Conservation (phyloP, 768 basidiomycete species). For the Leccinum pellstonianum region DNA sequence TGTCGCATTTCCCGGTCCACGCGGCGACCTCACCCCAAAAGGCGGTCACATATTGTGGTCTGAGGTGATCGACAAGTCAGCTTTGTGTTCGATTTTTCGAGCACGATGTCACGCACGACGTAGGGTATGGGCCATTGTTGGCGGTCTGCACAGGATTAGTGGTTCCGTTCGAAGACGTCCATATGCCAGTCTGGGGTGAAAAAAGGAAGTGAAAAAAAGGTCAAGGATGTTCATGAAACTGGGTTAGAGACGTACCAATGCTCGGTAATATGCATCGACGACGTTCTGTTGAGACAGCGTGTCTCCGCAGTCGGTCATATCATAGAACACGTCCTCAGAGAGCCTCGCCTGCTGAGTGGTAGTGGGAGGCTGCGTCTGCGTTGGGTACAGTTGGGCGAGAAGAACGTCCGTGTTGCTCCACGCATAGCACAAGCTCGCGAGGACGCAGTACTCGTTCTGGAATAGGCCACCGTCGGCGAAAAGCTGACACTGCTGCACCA, state of each 20-base stretch:
- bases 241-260: slow-evolving; percentile 11
- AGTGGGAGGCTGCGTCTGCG: slow-evolving; percentile 4
- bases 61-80: slow-evolving; percentile 1
- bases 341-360: slow-evolving; percentile 14
- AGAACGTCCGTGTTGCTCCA: slow-evolving; percentile 23
- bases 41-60: slow-evolving; percentile 19
- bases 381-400: slow-evolving; percentile 13
- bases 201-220: neutral
- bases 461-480: slow-evolving; percentile 24
- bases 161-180: slow-evolving; percentile 5
- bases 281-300: slow-evolving; percentile 23
- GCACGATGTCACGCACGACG: slow-evolving; percentile 10
- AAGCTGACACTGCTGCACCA: slow-evolving; percentile 16
- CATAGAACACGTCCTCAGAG: slow-evolving; percentile 20
- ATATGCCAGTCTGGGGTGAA: slow-evolving; percentile 16
- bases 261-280: slow-evolving; percentile 22
- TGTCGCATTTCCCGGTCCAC: slow-evolving; percentile 26
- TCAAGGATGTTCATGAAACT: neutral
- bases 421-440: slow-evolving; percentile 26
- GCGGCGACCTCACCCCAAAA: slow-evolving; percentile 25
- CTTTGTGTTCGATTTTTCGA: neutral
- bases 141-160: slow-evolving; percentile 3
- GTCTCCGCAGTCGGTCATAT: slow-evolving; percentile 18
- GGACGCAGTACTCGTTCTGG: slow-evolving; percentile 26
- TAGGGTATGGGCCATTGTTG: slow-evolving; percentile 23